A percentile compares a stretch with the other conserved stretches of the same genome.
These are phyloP conservation scores for Phialophora chinensis DNA, from an alignment of 2,329 filamentous ascomycete genomes.

Conservation along the genomic window DNA sequence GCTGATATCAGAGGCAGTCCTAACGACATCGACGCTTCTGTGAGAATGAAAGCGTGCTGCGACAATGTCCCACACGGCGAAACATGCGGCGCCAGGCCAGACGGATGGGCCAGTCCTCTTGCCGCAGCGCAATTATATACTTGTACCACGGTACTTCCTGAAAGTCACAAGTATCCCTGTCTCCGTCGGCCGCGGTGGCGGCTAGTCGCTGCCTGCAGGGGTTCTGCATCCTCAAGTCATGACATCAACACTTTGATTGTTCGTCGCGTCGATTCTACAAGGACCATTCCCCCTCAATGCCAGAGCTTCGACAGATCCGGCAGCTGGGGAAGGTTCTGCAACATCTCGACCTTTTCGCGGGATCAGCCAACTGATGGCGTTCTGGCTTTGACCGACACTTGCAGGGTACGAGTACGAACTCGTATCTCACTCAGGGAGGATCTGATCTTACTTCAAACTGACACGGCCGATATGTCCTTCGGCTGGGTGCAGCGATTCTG, in stretches of 20 bases:
- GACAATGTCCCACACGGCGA: background rate
- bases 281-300: background rate
- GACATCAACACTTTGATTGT: constrained; percentile 5
- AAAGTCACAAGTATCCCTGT: background rate
- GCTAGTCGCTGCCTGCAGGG: background rate
- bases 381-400: background rate
- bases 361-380: background rate
- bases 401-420: background rate
- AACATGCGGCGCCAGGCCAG: background rate
- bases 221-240: constrained; percentile 7
- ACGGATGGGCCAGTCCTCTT: background rate
- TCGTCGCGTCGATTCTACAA: background rate
- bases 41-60: background rate
- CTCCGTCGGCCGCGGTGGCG: background rate
- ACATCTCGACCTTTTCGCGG: background rate
- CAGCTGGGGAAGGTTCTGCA: background rate
- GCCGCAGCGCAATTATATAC: background rate
- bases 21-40: background rate
- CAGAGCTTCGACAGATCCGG: constrained; percentile 3
- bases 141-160: background rate
- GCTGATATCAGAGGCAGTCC: background rate
- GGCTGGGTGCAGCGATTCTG: constrained; percentile 5
- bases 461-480: constrained; percentile 5
- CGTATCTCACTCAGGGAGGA: background rate
- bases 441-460: constrained; percentile 13